These are phyloP conservation scores for Monosporascus sp. DNA, from an alignment of 2,329 filamentous ascomycete species.

Conservation along the genomic window DNA sequence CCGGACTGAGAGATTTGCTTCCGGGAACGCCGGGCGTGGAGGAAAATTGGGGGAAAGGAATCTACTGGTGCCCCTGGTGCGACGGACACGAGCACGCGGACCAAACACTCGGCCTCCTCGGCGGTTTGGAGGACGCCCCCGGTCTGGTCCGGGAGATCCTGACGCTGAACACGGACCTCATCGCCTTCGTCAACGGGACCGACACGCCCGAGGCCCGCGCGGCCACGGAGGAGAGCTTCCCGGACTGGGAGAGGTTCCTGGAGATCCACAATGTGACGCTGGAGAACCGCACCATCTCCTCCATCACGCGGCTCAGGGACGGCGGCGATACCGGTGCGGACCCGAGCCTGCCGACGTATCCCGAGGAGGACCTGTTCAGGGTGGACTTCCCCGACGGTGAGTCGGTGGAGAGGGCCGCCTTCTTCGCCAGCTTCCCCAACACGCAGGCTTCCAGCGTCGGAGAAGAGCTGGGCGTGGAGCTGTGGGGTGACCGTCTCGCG, in stretches of 20 bases:
- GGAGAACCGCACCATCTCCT: slow-evolving; percentile 49
- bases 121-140: slow-evolving; percentile 37
- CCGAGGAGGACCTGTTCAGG: slow-evolving; percentile 51
- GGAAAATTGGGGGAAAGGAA: slow-evolving; percentile 53
- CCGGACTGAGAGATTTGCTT: slow-evolving; percentile 50
- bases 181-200: slow-evolving; percentile 56
- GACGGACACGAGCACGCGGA: slow-evolving; percentile 58
- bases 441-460: slow-evolving; percentile 45
- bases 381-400: slow-evolving; percentile 45
- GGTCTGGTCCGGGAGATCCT: slow-evolving; percentile 44
- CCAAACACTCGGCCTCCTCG: slow-evolving; percentile 50
- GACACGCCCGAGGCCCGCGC: slow-evolving; percentile 40
- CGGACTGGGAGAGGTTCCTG: slow-evolving; percentile 46
- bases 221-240: slow-evolving; percentile 32
- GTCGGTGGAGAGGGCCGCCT: slow-evolving; percentile 42
- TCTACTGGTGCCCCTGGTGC: slow-evolving; percentile 63
- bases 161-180: slow-evolving; percentile 49
- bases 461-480: slow-evolving; percentile 38
- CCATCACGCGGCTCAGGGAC: slow-evolving; percentile 41
- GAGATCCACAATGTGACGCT: slow-evolving; percentile 44
- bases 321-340: slow-evolving; percentile 32
- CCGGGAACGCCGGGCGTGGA: slow-evolving; percentile 48
- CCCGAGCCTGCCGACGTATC: slow-evolving; percentile 35
- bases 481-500: slow-evolving; percentile 39
- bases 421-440: slow-evolving; percentile 44